These are phyloP conservation scores for Kurtzmaniella quercitrusa DNA, from an alignment of 1,139 yeast genomes.

Conservation along the genomic window DNA sequence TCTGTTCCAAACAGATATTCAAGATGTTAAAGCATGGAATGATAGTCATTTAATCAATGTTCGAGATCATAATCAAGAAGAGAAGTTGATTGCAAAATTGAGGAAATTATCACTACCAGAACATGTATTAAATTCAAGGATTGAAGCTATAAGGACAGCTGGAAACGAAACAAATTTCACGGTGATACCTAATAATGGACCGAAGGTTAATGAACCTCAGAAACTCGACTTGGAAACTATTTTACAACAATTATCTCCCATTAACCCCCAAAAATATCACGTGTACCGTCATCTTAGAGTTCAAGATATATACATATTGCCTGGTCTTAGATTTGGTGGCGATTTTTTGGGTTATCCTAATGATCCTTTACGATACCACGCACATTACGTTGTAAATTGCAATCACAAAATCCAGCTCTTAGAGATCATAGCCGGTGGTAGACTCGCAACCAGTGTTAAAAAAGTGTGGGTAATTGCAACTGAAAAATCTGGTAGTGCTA, in stretches of 20 bases:
- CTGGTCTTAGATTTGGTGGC: slow-evolving; percentile 91
- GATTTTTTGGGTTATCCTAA: slow-evolving; percentile 90
- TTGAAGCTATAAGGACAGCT: slow-evolving; percentile 1
- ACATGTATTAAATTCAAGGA: slow-evolving; percentile 4
- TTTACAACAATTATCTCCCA: not conserved
- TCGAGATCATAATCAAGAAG: slow-evolving; percentile 5
- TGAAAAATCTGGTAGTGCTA: slow-evolving; percentile 14
- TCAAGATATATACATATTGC: slow-evolving; percentile 56
- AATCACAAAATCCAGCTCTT: slow-evolving; percentile 46
- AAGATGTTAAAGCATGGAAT: slow-evolving; percentile 3
- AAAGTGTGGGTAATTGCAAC: slow-evolving; percentile 75
- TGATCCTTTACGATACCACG: slow-evolving; percentile 86
- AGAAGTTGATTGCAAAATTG: slow-evolving; percentile 7
- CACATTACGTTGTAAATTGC: slow-evolving; percentile 72
- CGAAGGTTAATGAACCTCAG: not conserved
- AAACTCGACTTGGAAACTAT: not conserved
- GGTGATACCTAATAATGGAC: slow-evolving; percentile 5
- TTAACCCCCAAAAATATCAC: slow-evolving; percentile 13
- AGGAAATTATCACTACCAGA: slow-evolving; percentile 6
- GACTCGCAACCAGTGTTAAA: slow-evolving; percentile 90
- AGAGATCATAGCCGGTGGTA: slow-evolving; percentile 74
- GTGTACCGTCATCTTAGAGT: slow-evolving; percentile 37
- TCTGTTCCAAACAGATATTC: slow-evolving; percentile 12
- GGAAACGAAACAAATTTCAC: slow-evolving; percentile 6
- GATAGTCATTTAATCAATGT: slow-evolving; percentile 3